Evolutionary conservation across 139 green algal genomes (phyloP).

Genomic region (Chlorella ohadii): DNA sequence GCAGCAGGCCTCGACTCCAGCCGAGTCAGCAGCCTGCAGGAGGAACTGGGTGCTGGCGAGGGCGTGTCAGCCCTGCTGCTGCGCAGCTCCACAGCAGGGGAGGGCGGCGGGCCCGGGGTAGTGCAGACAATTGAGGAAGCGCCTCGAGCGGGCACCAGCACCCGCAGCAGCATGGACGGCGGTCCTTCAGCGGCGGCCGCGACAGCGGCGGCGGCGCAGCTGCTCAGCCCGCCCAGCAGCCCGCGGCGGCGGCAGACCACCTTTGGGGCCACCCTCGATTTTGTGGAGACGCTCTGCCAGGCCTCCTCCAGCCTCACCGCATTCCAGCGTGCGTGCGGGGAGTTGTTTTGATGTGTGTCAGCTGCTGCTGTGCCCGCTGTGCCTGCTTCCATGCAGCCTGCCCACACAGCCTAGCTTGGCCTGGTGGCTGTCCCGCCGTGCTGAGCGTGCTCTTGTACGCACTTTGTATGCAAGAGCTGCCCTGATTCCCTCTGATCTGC

Average conservation of each 20-base stretch:
- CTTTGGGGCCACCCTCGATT: conserved; percentile 96
- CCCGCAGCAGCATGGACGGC: neutral
- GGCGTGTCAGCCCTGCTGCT: conserved; percentile 68
- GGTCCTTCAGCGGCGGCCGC: too few relatives aligned
- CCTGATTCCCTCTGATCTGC: too few relatives aligned
- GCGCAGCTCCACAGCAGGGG: conserved; percentile 20
- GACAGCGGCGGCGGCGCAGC: neutral
- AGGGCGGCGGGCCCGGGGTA: neutral
- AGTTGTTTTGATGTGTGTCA: too few relatives aligned
- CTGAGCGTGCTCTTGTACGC: too few relatives aligned
- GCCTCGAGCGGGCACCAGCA: neutral
- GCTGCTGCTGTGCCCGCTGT: too few relatives aligned
- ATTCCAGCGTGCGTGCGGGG: conserved; percentile 52
- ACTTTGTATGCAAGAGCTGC: too few relatives aligned
- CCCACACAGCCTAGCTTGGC: too few relatives aligned
- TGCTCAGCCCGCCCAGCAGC: conserved; percentile 60
- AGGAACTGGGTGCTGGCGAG: conserved; percentile 74
- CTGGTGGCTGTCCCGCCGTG: neutral
- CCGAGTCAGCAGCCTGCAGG: conserved; percentile 24
- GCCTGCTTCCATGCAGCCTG: too few relatives aligned
- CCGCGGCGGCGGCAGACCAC: conserved; percentile 79
- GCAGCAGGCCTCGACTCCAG: neutral
- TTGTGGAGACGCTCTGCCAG: conserved; percentile 94
- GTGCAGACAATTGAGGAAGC: neutral
- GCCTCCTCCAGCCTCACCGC: conserved; percentile 78